Base-by-base conservation (phyloP, 116 monocot genomes). In the Papilionanthe hybrid region DNA sequence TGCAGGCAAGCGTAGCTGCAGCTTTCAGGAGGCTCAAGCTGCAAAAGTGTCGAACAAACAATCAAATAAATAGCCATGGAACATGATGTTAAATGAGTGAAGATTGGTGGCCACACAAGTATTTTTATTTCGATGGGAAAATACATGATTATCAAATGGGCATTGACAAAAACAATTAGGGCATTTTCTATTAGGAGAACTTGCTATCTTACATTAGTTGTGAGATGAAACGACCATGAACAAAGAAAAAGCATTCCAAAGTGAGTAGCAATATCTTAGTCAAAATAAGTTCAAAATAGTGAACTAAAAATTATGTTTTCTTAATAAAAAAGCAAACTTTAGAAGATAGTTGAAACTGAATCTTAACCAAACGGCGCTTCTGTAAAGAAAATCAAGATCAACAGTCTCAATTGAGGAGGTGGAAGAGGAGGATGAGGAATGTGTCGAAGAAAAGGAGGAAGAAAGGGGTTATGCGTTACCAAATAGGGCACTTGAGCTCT, bases 401-500 rank as follows among this genome's bases (percentile, higher is more conserved):
- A 20, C 17, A 63, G 25, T 15, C 69, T 32, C 69, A 37, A 37
- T 22, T 32, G 37, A 71, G 13, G 0, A 71, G 32, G 37, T 53
- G 53, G 18, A 17, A 53, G 53, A 53, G 53, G 53, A 53, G 53
- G 18, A 53, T 53, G 15, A 71, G 30, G 69, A 17, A 71, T 37
- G 28, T 13, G 15, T 37, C 32, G 12, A 44, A 44, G 41, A 76
- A 76, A 75, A 82, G 43, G 60, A 71, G 42, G 42, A 12, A 56
- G 18, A 27, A 25, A 42, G 53, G 65, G 22, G 0, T 11, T 27
- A 30, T 66, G 0, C 17, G 43, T 11, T 87, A 98, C 98, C 98
- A 98, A 74, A 98, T 93, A 20, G 98, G 98, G 88, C 98, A 98
- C 76, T 91, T 91, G 83, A 98, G 93, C 84, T 98, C 98, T 55